Evolutionary conservation across 176 grass and related monocot species (phyloP).

Genomic region (Lolium multiflorum): DNA sequence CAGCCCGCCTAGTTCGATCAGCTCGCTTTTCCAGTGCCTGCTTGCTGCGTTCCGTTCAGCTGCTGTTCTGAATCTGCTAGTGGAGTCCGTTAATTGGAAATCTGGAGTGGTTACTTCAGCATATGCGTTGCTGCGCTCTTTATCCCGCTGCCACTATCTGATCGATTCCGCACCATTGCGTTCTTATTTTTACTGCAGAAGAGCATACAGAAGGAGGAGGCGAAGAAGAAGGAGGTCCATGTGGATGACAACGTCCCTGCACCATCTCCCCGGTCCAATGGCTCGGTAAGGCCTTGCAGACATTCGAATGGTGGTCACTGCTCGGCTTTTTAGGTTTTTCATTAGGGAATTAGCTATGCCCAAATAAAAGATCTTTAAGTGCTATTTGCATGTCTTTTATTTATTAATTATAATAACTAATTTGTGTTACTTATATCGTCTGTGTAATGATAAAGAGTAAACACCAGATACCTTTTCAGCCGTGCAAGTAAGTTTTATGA

Average conservation of each 20-base stretch:
- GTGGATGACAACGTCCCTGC: constrained; percentile 86
- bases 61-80: constrained; percentile 4
- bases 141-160: background rate
- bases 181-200: constrained; percentile 51
- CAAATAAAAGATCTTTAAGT: constrained; percentile 14
- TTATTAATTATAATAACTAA: background rate
- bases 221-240: constrained; percentile 98
- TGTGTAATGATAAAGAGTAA: background rate
- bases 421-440: background rate
- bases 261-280: constrained; percentile 89
- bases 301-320: background rate
- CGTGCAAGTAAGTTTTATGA: background rate
- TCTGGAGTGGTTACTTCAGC: background rate
- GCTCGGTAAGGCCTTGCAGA: constrained; percentile 46
- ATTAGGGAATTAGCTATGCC: background rate
- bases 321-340: background rate
- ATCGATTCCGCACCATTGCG: background rate
- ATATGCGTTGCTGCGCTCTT: background rate
- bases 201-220: constrained; percentile 93
- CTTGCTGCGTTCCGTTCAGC: background rate
- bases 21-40: constrained; percentile 8
- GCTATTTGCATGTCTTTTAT: background rate
- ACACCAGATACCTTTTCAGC: background rate
- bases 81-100: background rate
- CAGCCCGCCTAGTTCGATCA: background rate